These are phyloP conservation scores for Odontarrhena argentea DNA, from an alignment of 345 rosid species.

Conservation along the genomic window DNA sequence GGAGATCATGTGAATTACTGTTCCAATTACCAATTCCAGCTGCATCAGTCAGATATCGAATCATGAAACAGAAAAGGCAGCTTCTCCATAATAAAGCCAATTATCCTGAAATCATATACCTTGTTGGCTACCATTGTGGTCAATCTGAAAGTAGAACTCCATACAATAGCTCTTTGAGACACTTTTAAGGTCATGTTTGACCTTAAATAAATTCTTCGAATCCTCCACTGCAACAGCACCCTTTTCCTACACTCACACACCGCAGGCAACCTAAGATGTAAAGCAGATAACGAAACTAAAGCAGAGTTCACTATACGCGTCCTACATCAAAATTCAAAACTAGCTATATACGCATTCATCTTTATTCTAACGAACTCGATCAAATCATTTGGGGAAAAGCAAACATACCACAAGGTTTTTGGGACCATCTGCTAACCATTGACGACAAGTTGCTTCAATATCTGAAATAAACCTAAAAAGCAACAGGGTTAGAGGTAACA, in stretches of 20 bases:
- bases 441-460: conserved; percentile 87
- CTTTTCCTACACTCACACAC: conserved; percentile 62
- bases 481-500: conserved; percentile 16
- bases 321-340: background rate
- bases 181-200: conserved; percentile 70
- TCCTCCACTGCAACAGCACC: conserved; percentile 69
- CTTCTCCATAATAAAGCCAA: conserved; percentile 20
- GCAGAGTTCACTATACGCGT: conserved; percentile 1
- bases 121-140: conserved; percentile 47
- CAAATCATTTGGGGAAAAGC: conserved; percentile 10
- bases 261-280: conserved; percentile 25
- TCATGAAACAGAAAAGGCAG: conserved; percentile 40
- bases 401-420: conserved; percentile 69
- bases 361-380: conserved; percentile 6
- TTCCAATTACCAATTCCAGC: conserved; percentile 67
- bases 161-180: conserved; percentile 72
- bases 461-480: conserved; percentile 84
- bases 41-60: conserved; percentile 47
- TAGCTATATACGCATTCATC: background rate
- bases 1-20: conserved; percentile 74
- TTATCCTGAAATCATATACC: conserved; percentile 32
- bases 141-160: conserved; percentile 75
- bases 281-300: conserved; percentile 28
- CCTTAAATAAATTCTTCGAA: conserved; percentile 59
- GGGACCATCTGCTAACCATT: conserved; percentile 92